These are phyloP conservation scores for Plasmodium reichenowi DNA, from an alignment of 169 alveolate species.

Conservation along the genomic window DNA sequence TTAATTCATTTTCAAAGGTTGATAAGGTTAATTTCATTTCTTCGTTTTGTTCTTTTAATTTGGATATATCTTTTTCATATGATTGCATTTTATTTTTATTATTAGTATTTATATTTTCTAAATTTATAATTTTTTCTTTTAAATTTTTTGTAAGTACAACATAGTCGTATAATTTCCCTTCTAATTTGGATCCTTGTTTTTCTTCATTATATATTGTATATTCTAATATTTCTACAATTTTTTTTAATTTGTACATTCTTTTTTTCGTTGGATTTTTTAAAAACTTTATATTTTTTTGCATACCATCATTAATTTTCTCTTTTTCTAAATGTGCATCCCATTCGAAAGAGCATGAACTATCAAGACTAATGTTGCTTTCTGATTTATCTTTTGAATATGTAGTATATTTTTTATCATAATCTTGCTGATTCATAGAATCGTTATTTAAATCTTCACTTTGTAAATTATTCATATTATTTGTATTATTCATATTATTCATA, in stretches of 20 bases:
- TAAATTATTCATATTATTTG: too few relatives aligned
- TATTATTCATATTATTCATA: too few relatives aligned
- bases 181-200: slow-evolving; percentile 60
- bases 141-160: slow-evolving; percentile 26
- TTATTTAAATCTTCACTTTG: neutral
- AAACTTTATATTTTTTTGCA: slow-evolving; percentile 28
- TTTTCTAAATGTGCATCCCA: slow-evolving; percentile 3
- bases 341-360: slow-evolving; percentile 58
- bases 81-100: slow-evolving; percentile 48
- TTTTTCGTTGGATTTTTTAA: slow-evolving; percentile 75
- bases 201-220: slow-evolving; percentile 73
- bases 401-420: neutral
- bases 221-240: slow-evolving; percentile 69
- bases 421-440: neutral
- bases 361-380: slow-evolving; percentile 39
- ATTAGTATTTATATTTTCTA: slow-evolving; percentile 26
- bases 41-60: slow-evolving; percentile 70
- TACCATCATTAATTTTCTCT: slow-evolving; percentile 4
- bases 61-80: slow-evolving; percentile 72
- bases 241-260: slow-evolving; percentile 69
- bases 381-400: neutral
- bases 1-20: slow-evolving; percentile 76
- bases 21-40: slow-evolving; percentile 72
- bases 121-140: slow-evolving; percentile 28
- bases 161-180: slow-evolving; percentile 48